phyloP scores from a whole-genome alignment of 1,284 basidiomycete species.

The Ganoderma leucocontextum region DNA sequence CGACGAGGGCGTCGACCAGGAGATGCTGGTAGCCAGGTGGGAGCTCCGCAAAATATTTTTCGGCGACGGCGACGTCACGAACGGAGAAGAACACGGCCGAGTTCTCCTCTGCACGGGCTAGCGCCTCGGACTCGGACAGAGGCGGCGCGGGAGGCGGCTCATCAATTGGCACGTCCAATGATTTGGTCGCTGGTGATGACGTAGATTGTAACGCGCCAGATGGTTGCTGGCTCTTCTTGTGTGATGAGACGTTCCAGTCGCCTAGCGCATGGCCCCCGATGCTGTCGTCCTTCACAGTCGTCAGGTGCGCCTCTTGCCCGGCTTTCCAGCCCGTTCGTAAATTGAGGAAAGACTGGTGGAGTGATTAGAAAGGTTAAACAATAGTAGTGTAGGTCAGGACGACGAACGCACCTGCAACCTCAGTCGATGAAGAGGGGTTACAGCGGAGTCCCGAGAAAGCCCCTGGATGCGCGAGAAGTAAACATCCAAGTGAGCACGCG shows the following conservation, averaged over 20 bases:
- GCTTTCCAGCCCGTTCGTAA: neutral
- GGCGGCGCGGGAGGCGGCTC: conserved; percentile 42
- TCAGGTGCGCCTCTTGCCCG: neutral
- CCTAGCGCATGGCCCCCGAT: neutral
- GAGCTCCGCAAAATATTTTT: conserved; percentile 81
- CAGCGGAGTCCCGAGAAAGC: conserved; percentile 73
- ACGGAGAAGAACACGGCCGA: conserved; percentile 79
- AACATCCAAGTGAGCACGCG: conserved; percentile 86
- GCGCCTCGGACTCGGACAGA: conserved; percentile 77
- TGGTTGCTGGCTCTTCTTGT: conserved; percentile 76
- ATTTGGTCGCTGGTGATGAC: conserved; percentile 58
- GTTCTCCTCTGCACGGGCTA: conserved; percentile 84
- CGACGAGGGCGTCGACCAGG: conserved; percentile 80
- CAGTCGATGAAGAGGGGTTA: conserved; percentile 89
- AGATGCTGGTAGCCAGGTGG: conserved; percentile 67
- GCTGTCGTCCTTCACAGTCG: neutral
- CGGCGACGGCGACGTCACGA: conserved; percentile 86
- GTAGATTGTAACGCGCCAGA: conserved; percentile 58
- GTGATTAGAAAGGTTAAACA: neutral
- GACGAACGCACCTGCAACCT: conserved; percentile 83
- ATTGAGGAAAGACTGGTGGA: neutral
- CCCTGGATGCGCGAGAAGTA: conserved; percentile 92
- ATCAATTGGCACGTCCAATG: conserved; percentile 39
- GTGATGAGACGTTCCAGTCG: conserved; percentile 52
- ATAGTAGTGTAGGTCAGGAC: neutral